These are phyloP conservation scores for Leptographium galeiforme DNA, from an alignment of 2,329 filamentous ascomycete species.

Conservation along the genomic window DNA sequence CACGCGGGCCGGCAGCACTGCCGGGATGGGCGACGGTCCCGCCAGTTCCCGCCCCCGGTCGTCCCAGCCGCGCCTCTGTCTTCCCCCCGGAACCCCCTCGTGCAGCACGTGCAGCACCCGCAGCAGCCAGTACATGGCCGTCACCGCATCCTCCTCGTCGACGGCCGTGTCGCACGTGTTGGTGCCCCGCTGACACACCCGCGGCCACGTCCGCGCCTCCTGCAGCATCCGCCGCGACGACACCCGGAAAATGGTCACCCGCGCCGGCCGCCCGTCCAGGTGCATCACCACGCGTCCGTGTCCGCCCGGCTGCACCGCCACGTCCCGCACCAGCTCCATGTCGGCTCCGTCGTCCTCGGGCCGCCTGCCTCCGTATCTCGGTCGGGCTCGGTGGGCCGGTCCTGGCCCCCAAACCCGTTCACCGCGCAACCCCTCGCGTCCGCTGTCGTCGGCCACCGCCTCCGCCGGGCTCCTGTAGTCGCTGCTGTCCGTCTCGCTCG, in stretches of 20 bases:
- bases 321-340: background rate
- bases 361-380: too few relatives aligned
- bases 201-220: conserved; percentile 1
- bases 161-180: conserved; percentile 2
- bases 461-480: too few relatives aligned
- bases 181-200: conserved; percentile 4
- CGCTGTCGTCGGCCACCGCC: too few relatives aligned
- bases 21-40: background rate
- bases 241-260: conserved; percentile 23
- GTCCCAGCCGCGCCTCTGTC: background rate
- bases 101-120: conserved; percentile 6
- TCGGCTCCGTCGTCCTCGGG: background rate
- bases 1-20: conserved; percentile 6
- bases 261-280: conserved; percentile 14
- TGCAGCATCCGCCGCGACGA: conserved; percentile 14
- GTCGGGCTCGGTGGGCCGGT: too few relatives aligned
- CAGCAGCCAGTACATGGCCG: conserved; percentile 10
- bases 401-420: too few relatives aligned
- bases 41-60: background rate
- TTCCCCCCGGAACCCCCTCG: background rate
- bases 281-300: conserved; percentile 3
- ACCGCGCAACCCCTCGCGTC: too few relatives aligned
- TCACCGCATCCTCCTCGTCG: conserved; percentile 5
- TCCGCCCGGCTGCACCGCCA: background rate
- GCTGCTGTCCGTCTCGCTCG: too few relatives aligned